phyloP scores from a whole-genome alignment of 1,139 yeast genomes.

The Yamadazyma spencermartinsiae region DNA sequence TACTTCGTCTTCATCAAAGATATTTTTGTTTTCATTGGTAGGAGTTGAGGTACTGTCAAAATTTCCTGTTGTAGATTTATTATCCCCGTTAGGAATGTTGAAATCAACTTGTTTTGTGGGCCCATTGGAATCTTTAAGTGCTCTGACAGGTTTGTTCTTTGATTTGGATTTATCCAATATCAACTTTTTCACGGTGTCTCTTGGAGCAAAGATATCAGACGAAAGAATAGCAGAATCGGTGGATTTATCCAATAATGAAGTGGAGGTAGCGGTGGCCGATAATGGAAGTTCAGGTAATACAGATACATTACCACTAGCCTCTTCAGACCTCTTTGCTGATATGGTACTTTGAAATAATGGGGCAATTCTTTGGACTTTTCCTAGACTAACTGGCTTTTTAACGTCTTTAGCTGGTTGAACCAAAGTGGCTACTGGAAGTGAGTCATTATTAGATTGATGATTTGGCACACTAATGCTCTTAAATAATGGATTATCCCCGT shows the following conservation, averaged over 20 bases:
- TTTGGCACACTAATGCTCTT: constrained; percentile 36
- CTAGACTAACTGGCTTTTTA: constrained; percentile 57
- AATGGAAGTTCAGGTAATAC: constrained; percentile 10
- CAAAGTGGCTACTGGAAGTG: constrained; percentile 53
- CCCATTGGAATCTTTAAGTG: constrained; percentile 6
- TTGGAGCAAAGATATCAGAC: constrained; percentile 73
- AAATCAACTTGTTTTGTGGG: constrained; percentile 41
- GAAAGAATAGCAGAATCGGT: constrained; percentile 70
- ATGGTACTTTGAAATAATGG: constrained; percentile 38
- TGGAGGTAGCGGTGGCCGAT: constrained; percentile 6
- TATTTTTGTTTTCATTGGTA: constrained; percentile 10
- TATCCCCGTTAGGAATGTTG: too few species aligned
- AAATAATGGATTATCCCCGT: constrained; percentile 69
- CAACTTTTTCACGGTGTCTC: constrained; percentile 55
- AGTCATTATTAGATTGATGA: constrained; percentile 19
- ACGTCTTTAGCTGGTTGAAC: constrained; percentile 38
- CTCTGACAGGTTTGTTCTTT: constrained; percentile 6
- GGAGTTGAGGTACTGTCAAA: constrained; percentile 14
- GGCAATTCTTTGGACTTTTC: constrained; percentile 63
- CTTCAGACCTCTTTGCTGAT: constrained; percentile 8
- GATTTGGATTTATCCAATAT: constrained; percentile 49
- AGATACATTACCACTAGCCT: background rate
- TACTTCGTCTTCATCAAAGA: constrained; percentile 21
- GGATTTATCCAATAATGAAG: constrained; percentile 25
- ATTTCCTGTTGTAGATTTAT: constrained; percentile 2